These are phyloP conservation scores for Epichloe sp. DNA, from an alignment of 2,329 filamentous ascomycete genomes.

Conservation along the genomic window DNA sequence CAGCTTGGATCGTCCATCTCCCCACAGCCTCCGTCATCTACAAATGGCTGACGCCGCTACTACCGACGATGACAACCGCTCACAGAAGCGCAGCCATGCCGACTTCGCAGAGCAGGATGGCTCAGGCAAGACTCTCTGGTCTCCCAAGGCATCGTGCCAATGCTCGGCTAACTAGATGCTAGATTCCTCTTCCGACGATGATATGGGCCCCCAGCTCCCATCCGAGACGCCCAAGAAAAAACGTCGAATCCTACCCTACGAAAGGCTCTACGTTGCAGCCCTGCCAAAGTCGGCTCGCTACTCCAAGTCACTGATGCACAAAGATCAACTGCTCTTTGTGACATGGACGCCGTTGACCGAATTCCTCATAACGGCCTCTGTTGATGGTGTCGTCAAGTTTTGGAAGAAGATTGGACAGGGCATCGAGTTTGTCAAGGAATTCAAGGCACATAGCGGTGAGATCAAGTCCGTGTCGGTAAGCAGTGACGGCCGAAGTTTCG, in stretches of 20 bases:
- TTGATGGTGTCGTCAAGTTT: constrained; percentile 96
- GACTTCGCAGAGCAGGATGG: constrained; percentile 37
- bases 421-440: constrained; percentile 98
- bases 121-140: constrained; percentile 19
- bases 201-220: constrained; percentile 80
- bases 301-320: constrained; percentile 96
- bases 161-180: constrained; percentile 5
- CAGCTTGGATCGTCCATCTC: background rate
- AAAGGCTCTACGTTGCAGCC: constrained; percentile 87
- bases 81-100: constrained; percentile 39
- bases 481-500: constrained; percentile 84
- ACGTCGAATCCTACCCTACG: constrained; percentile 77
- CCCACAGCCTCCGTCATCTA: background rate
- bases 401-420: constrained; percentile 92
- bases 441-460: constrained; percentile 77
- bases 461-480: constrained; percentile 76
- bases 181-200: constrained; percentile 72
- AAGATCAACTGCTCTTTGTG: constrained; percentile 80
- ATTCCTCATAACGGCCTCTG: constrained; percentile 86
- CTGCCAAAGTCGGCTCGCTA: constrained; percentile 72
- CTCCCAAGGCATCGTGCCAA: background rate
- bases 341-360: constrained; percentile 85
- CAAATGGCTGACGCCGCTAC: constrained; percentile 3
- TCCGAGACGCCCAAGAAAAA: constrained; percentile 80
- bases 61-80: constrained; percentile 20